Evolutionary conservation across 2,329 filamentous ascomycete genomes (phyloP), one percentile per base, ranked within the genome.

Genomic region (Coniella lustricola): DNA sequence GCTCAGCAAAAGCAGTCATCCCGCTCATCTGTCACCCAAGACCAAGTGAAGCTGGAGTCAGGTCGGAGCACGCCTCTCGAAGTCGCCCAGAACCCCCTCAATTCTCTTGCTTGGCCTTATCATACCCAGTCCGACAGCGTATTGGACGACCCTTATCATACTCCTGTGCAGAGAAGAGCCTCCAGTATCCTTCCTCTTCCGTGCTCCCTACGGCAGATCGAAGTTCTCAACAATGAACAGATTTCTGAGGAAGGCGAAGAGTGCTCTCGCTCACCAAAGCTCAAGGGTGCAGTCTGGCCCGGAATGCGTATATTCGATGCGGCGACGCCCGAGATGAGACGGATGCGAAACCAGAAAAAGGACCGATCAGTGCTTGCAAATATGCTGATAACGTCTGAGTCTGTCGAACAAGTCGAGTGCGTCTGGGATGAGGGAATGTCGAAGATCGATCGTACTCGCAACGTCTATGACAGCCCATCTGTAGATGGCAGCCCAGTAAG

Each of bases 251-350:
- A 25, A 35, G 57, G 58, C 4, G 61, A 62, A 1, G 47, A 52
- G 13, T 59, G 65, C n/a, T 56, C 55, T 7, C 70, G 64, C 50
- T 39, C 39, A 12, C 43, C 51, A 5, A 77, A 72, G 59, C 72
- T 90, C 46, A 90, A 90, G 63, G 86, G 86, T 2, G 70, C 83
- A n/a, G 70, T 80, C 40, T 89, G 82, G 74, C 82, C 84, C 3
- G 87, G 87, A 16, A 90, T 90, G 86, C 77, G 79, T 46, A 74
- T 88, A n/a, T 90, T 90, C 61, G 87, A 91, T 63, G 81, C 87
- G 46, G 87, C 87, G 4, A 86, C 83, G 4, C 76, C 81, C 14
- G 79, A 84, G 52, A 84, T 86, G 74, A 84, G 81, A 57, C 76
- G 82, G 39, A 87, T 81, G 67, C 75, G 87, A 44, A 90, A 90